Evolutionary conservation across 2,329 filamentous ascomycete species (phyloP).

Genomic region (Calonectria fujianensis): DNA sequence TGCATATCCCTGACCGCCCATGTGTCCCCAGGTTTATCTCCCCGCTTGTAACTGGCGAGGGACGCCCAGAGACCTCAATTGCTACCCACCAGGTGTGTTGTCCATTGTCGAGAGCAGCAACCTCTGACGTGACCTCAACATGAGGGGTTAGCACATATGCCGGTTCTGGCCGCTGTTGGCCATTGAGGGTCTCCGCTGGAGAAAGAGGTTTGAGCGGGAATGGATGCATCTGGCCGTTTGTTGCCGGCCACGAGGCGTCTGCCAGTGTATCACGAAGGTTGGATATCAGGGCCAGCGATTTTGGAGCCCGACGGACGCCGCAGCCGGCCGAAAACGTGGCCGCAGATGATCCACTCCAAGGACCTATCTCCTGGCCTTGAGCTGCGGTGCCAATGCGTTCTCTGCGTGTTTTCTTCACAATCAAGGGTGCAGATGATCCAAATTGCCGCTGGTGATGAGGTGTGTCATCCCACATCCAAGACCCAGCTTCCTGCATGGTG

Average conservation of each 20-base stretch:
- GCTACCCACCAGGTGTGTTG: slow-evolving; percentile 67
- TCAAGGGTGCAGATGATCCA: slow-evolving; percentile 40
- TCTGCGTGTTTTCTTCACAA: slow-evolving; percentile 48
- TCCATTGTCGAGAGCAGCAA: slow-evolving; percentile 58
- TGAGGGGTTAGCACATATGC: slow-evolving; percentile 63
- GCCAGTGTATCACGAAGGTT: slow-evolving; percentile 43
- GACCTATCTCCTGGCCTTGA: slow-evolving; percentile 5
- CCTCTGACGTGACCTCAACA: slow-evolving; percentile 66
- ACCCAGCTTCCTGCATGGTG: slow-evolving; percentile 35
- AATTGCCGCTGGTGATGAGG: slow-evolving; percentile 27
- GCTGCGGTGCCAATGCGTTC: slow-evolving; percentile 13
- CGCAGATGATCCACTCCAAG: slow-evolving; percentile 31
- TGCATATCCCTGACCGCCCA: slow-evolving; percentile 35
- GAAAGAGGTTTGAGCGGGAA: not conserved
- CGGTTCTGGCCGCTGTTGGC: slow-evolving; percentile 2
- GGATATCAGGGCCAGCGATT: slow-evolving; percentile 46
- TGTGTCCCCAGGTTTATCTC: not conserved
- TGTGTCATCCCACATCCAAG: slow-evolving; percentile 41
- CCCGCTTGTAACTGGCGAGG: slow-evolving; percentile 32
- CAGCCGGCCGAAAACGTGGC: slow-evolving; percentile 42
- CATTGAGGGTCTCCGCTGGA: not conserved
- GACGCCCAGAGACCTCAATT: slow-evolving; percentile 67
- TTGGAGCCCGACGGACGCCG: slow-evolving; percentile 40
- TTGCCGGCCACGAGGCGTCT: slow-evolving; percentile 14
- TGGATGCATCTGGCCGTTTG: not conserved